Percentiles rank a stretch among this genome's conserved stretches.
These are phyloP conservation scores for Colletotrichum sp. DNA, from an alignment of 2,329 filamentous ascomycete genomes.

Conservation along the genomic window DNA sequence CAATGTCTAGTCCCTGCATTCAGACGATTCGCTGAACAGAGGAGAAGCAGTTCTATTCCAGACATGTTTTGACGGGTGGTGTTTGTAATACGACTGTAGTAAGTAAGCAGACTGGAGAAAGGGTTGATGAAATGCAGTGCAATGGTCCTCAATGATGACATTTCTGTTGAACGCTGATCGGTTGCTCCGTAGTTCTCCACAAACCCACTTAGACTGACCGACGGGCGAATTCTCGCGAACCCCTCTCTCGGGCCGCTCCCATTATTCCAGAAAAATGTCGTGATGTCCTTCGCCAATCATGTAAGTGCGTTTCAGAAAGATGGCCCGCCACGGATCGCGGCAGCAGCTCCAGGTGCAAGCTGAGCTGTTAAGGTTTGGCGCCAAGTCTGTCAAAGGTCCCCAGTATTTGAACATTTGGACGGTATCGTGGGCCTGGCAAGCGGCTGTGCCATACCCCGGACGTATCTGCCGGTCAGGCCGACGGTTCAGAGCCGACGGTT, in stretches of 20 bases:
- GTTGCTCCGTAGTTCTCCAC: background rate
- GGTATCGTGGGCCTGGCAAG: background rate
- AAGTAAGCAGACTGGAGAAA: background rate
- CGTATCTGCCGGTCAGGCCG: background rate
- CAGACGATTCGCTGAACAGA: rapidly evolving
- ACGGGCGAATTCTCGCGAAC: background rate
- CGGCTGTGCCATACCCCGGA: background rate
- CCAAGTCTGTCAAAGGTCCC: background rate
- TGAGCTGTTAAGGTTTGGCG: background rate
- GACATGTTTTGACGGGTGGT: background rate
- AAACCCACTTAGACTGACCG: background rate
- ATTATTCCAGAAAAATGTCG: background rate
- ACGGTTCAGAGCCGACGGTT: background rate
- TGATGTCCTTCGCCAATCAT: background rate
- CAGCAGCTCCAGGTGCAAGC: background rate
- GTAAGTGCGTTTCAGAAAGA: background rate
- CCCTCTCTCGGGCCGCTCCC: background rate
- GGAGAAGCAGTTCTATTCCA: background rate
- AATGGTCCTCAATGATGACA: background rate
- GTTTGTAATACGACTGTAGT: background rate
- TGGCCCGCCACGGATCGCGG: background rate
- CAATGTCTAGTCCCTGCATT: background rate
- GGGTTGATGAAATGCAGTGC: background rate
- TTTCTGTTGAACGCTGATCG: background rate
- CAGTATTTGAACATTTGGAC: background rate